Evolutionary conservation across 176 grass and related monocot species (phyloP).

Genomic region (Musa itinerans): DNA sequence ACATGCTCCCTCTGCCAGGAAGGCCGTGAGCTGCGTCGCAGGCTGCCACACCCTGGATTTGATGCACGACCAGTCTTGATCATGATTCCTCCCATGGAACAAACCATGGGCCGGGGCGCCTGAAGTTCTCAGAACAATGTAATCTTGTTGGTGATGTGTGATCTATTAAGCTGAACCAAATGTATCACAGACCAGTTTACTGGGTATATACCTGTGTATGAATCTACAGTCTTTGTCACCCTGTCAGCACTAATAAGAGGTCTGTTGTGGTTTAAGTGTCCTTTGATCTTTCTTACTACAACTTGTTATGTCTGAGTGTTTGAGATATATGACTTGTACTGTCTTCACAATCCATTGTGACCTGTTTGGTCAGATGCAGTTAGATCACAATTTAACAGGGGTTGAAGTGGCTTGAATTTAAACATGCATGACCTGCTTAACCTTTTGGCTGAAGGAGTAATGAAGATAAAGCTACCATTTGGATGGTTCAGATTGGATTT

Average conservation of each 20-base stretch:
- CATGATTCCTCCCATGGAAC: conserved; percentile 71
- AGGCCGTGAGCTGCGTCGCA: conserved; percentile 63
- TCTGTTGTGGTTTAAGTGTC: background rate
- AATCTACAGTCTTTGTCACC: background rate
- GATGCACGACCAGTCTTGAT: conserved; percentile 30
- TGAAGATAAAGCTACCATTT: no score
- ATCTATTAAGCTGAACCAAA: background rate
- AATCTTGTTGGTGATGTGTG: background rate
- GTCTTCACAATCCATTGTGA: background rate
- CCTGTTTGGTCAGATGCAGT: no score
- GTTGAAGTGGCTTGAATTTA: no score
- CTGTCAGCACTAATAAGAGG: background rate
- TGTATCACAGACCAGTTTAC: background rate
- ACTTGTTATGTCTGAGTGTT: background rate
- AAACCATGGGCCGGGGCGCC: conserved; percentile 63
- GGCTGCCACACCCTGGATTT: conserved; percentile 70
- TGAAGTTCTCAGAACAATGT: conserved; percentile 15
- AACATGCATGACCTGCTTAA: no score
- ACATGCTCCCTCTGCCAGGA: conserved; percentile 82
- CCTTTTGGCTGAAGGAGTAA: no score
- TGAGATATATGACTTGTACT: background rate
- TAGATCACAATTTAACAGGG: no score
- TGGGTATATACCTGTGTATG: background rate
- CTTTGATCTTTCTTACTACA: background rate
- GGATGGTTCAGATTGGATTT: no score